Base-by-base conservation (phyloP, 1,284 basidiomycete genomes). In the Calocybe gambosa region DNA sequence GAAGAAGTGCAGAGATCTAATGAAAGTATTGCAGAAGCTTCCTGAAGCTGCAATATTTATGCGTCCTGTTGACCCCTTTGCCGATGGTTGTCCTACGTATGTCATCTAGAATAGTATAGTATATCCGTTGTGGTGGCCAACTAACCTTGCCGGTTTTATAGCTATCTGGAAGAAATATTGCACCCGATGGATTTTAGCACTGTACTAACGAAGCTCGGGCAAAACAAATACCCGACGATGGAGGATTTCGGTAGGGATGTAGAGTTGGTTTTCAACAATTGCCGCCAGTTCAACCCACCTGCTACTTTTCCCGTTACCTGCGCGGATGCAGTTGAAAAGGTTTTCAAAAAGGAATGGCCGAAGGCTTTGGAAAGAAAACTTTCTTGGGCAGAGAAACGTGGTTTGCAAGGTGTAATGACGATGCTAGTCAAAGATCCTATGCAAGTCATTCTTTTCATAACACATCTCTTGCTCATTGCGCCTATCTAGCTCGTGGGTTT, bases 121-220 rank as follows among this genome's bases (percentile, higher is more conserved):
- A 20, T 8, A 19, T 37, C 5, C 2, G 3, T 29, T 5, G 18
- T 26, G 18, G 13, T 20, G 8, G n/a, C 35, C 35, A 5, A 21
- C 20, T 35, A 7, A 33, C 12, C 16, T 26, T 7, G 31, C 15
- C 16, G 10, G 6, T 21, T 12, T 19, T 6, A 16, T 35, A 94
- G 91, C 13, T 99, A 99, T 63, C 82, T 89, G 49, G 82, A 96
- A 8, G 96, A 98, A 68, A 97, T 99, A 62, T 73, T 80, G 54
- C 68, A 87, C 52, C 96, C 96, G 5, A 99, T 98, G 93, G 94
- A 99, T 67, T 83, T 98, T 46, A 82, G 81, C 8, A 96, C 94
- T 8, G 90, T 98, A 60, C 64, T 67, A 28, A 72, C 71, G 41
- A 93, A 91, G 60, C 68, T 96, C 43, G 74, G 76, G 33, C 65